These are phyloP conservation scores for Eucalyptus erythrocorys DNA, from an alignment of 345 rosid genomes.

Conservation along the genomic window DNA sequence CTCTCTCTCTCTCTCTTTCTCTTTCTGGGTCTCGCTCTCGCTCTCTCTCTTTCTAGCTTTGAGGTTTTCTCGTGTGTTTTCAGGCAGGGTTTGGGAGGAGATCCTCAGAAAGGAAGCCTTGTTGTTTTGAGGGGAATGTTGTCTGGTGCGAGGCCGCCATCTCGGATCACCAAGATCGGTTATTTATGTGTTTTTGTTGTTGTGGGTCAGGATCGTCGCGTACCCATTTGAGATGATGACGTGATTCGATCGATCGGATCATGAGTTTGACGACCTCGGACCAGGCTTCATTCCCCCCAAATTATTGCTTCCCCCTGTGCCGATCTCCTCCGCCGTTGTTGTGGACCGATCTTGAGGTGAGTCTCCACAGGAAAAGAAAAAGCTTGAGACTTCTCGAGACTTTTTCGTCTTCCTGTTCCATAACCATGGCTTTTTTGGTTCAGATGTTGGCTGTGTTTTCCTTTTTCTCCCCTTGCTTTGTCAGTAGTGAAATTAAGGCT, in stretches of 20 bases:
- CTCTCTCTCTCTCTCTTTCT: neutral
- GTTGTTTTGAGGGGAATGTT: constrained; percentile 79
- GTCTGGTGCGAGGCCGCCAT: constrained; percentile 89
- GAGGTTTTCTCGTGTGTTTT: neutral
- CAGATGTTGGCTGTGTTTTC: neutral
- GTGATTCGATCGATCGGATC: neutral
- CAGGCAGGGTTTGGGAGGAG: neutral
- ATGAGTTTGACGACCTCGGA: constrained; percentile 39
- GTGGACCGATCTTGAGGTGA: neutral
- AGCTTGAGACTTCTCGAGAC: neutral
- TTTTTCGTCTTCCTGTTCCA: neutral
- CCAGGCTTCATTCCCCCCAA: constrained; percentile 99
- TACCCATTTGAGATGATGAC: neutral
- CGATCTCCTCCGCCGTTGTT: neutral
- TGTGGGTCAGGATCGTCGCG: neutral
- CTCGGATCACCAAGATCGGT: neutral
- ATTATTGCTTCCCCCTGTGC: constrained; percentile 1
- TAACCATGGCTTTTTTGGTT: neutral
- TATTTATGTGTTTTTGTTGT: neutral
- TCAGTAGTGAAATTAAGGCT: neutral
- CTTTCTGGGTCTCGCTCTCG: too few species aligned
- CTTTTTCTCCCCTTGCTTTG: neutral
- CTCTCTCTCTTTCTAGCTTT: neutral
- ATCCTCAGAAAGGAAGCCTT: neutral
- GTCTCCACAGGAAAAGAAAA: neutral